Evolutionary conservation across 768 basidiomycete genomes (phyloP).

Genomic region (Tulasnella sp.): DNA sequence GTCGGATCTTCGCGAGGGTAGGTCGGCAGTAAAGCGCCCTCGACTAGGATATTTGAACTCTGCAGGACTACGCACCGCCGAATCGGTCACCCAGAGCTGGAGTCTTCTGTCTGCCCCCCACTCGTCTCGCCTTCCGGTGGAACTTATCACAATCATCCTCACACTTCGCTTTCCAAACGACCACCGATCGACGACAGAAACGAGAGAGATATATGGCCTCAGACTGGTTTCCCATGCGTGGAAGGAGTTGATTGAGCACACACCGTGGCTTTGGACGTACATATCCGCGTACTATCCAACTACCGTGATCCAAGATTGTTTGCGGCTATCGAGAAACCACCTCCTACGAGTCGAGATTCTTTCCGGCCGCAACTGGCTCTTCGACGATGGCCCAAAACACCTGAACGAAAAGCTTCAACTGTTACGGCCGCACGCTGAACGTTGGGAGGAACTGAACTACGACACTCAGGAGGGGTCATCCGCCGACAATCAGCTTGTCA

Average conservation of each 20-base stretch:
- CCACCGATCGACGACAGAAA: not conserved
- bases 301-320: not conserved
- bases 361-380: too few relatives aligned
- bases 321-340: not conserved
- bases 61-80: too few relatives aligned
- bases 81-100: too few relatives aligned
- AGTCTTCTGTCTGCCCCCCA: too few relatives aligned
- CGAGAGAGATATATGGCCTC: not conserved
- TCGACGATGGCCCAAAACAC: not conserved
- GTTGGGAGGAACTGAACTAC: not conserved
- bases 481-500: not conserved
- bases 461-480: not conserved
- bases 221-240: not conserved
- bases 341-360: not conserved
- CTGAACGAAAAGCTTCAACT: not conserved
- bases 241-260: not conserved
- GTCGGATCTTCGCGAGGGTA: too few relatives aligned
- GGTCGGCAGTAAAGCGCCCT: too few relatives aligned
- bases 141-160: too few relatives aligned
- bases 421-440: not conserved
- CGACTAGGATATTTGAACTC: too few relatives aligned
- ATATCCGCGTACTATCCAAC: not conserved
- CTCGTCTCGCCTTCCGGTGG: too few relatives aligned
- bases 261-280: not conserved
- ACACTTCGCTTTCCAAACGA: too few relatives aligned